Percentiles rank a stretch among this genome's conserved stretches.
phyloP scores from a whole-genome alignment of 2,329 filamentous ascomycete genomes.

The Dactylellina sp. region DNA sequence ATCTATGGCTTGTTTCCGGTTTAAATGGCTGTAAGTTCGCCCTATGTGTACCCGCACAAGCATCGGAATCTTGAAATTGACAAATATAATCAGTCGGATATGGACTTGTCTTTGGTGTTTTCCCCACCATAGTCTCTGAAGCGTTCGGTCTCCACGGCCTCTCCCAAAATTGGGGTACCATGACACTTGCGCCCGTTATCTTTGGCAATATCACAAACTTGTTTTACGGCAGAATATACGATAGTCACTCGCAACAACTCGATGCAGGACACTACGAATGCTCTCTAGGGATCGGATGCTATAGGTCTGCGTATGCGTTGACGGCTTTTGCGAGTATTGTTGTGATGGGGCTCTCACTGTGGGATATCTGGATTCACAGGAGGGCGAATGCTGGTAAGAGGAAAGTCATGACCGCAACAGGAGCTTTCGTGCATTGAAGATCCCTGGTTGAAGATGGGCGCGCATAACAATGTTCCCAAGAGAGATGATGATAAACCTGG shows the following conservation, averaged over 20 bases:
- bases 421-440: conserved; percentile 42
- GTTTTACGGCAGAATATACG: conserved; percentile 82
- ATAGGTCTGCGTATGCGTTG: conserved; percentile 37
- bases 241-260: conserved; percentile 73
- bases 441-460: background rate
- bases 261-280: conserved; percentile 44
- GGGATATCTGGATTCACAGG: conserved; percentile 46
- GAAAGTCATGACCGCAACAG: conserved; percentile 51
- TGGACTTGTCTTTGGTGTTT: conserved; percentile 93
- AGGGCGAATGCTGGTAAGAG: conserved; percentile 38
- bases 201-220: conserved; percentile 93
- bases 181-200: conserved; percentile 88
- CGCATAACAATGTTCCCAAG: background rate
- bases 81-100: conserved; percentile 73
- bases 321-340: conserved; percentile 43
- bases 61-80: background rate
- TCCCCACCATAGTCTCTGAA: conserved; percentile 87
- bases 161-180: conserved; percentile 94
- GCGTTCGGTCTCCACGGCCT: conserved; percentile 90
- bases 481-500: background rate
- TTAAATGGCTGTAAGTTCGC: conserved; percentile 73
- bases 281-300: conserved; percentile 38
- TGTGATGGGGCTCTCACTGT: conserved; percentile 44
- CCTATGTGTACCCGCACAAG: background rate
- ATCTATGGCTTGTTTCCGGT: conserved; percentile 80